phyloP scores from a whole-genome alignment of 768 basidiomycete genomes.

The Piloderma croceum region DNA sequence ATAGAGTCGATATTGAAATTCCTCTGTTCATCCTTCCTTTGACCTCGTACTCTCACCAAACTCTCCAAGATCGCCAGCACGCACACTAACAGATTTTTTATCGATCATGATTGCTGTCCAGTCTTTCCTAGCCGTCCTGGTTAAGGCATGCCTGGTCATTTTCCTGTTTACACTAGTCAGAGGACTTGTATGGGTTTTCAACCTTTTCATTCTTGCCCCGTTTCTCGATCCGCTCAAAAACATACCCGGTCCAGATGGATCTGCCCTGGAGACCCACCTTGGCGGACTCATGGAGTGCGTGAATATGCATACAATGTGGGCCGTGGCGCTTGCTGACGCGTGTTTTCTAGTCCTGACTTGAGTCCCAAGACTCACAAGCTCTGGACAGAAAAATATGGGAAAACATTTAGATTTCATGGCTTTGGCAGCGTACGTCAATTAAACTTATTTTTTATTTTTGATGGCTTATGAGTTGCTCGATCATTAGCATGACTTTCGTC shows the following conservation, averaged over 20 bases:
- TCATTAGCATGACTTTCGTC: slow-evolving; percentile 45
- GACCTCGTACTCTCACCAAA: too few species aligned
- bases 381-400: slow-evolving; percentile 42
- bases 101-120: too few species aligned
- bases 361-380: slow-evolving; percentile 36
- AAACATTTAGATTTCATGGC: slow-evolving; percentile 50
- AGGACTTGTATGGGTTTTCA: slow-evolving; percentile 35
- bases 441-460: not conserved
- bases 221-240: slow-evolving; percentile 41
- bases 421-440: slow-evolving; percentile 42
- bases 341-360: slow-evolving; percentile 34
- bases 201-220: slow-evolving; percentile 40
- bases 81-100: too few species aligned
- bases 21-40: too few species aligned
- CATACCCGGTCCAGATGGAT: slow-evolving; percentile 43
- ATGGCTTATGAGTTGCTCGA: not conserved
- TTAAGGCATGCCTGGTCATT: too few species aligned
- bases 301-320: not conserved
- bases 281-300: slow-evolving; percentile 43
- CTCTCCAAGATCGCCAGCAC: too few species aligned
- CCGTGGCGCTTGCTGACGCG: not conserved
- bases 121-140: too few species aligned
- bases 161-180: slow-evolving; percentile 30
- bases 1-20: too few species aligned
- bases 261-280: slow-evolving; percentile 40